phyloP scores from a whole-genome alignment of 805 yeast genomes.

The Ogataea henricii region DNA sequence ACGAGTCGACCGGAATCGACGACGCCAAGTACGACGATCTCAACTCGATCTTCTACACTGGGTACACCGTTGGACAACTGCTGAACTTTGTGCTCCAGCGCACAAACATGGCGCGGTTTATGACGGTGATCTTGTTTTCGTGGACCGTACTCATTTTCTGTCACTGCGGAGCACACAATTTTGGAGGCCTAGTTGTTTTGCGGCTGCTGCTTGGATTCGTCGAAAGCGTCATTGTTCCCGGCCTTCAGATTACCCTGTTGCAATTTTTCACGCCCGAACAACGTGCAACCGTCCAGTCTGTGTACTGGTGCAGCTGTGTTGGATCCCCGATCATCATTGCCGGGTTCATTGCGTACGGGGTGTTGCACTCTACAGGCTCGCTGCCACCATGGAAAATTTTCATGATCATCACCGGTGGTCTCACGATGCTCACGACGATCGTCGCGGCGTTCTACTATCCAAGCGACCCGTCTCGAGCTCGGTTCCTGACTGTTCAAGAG shows the following conservation, averaged over 20 bases:
- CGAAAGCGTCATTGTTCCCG: constrained; percentile 47
- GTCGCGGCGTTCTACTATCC: constrained; percentile 48
- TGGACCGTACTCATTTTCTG: constrained; percentile 52
- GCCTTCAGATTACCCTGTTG: constrained; percentile 48
- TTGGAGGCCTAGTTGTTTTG: constrained; percentile 47
- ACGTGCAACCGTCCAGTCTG: constrained; percentile 53
- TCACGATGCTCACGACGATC: constrained; percentile 45
- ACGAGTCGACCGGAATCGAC: constrained; percentile 46
- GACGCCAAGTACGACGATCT: constrained; percentile 48
- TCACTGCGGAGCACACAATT: constrained; percentile 46
- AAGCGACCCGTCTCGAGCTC: constrained; percentile 55
- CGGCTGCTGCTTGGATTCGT: constrained; percentile 55
- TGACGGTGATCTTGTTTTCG: constrained; percentile 37
- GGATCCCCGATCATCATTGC: constrained; percentile 47
- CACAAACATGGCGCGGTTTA: constrained; percentile 42
- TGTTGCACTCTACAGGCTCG: constrained; percentile 31
- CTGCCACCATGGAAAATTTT: constrained; percentile 53
- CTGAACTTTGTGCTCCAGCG: constrained; percentile 47
- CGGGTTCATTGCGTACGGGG: constrained; percentile 40
- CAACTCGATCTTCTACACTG: constrained; percentile 56
- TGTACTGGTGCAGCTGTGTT: constrained; percentile 53
- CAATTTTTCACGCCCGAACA: constrained; percentile 49
- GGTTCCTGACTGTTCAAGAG: constrained; percentile 49
- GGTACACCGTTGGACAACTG: constrained; percentile 48
- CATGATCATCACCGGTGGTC: constrained; percentile 56